phyloP scores from a whole-genome alignment of 257 asterid genomes.

The Cinchona pubescens region DNA sequence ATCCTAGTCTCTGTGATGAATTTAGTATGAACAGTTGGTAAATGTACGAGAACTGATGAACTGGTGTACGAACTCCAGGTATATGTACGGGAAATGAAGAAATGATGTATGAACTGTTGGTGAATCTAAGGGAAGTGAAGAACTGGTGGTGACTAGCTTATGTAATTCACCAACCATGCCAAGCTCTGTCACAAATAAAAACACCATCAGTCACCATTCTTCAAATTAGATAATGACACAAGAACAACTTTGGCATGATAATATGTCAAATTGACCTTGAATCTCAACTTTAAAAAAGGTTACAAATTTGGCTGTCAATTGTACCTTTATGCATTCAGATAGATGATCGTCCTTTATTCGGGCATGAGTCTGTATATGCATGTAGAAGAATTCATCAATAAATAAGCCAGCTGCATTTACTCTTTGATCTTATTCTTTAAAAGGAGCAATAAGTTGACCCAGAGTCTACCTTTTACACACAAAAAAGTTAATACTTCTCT shows the following conservation, averaged over 20 bases:
- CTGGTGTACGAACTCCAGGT: constrained; percentile 12
- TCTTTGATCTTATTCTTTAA: not conserved
- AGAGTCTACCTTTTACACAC: not conserved
- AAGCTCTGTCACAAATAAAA: constrained; percentile 62
- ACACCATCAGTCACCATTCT: constrained; percentile 4
- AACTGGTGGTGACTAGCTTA: constrained; percentile 28
- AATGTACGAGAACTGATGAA: not conserved
- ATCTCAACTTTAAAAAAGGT: not conserved
- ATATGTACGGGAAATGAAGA: not conserved
- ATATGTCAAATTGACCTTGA: not conserved
- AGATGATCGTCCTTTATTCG: constrained; percentile 52
- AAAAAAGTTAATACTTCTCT: not conserved
- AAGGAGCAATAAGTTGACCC: not conserved
- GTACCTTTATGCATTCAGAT: constrained; percentile 87
- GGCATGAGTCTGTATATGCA: constrained; percentile 62
- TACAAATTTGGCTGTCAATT: not conserved
- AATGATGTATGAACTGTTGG: constrained; percentile 4
- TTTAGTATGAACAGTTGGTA: constrained; percentile 1
- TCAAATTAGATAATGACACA: not conserved
- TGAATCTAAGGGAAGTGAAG: not conserved
- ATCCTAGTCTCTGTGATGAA: constrained; percentile 12
- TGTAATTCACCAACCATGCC: constrained; percentile 81
- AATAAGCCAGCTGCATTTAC: not conserved
- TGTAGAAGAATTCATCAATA: constrained; percentile 21
- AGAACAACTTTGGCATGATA: not conserved